Base-by-base conservation (phyloP, 2,329 filamentous ascomycete genomes). In the Pyrenochaeta sp. region DNA sequence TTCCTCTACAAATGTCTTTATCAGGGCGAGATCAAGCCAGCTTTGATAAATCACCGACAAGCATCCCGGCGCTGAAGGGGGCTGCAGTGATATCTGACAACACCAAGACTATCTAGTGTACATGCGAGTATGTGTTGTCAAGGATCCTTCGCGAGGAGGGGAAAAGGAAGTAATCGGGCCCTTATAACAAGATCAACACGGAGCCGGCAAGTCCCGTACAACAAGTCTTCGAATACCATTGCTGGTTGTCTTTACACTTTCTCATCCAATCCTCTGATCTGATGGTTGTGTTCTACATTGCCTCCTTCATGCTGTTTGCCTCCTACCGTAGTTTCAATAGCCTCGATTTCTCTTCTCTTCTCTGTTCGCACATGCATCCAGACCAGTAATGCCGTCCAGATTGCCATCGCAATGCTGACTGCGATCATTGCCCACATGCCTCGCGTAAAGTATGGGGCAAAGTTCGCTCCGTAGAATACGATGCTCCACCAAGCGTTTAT, bases 381-480 rank as follows among this genome's bases (percentile, higher is more conserved):
- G 1, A 80, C 72, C 28, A 87, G 62, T 1, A 75, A 74, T 0
- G 67, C 77, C 2, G 81, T 83, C 85, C 85, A 88, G 1, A 83
- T 52, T 0, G 74, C 76, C 61, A 88, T 68, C 2, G 78, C 80
- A 39, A 87, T 81, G 15, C 78, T 83, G 6, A 77, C 77, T 2
- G 77, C 84, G 60, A 89, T 86, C 86, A 88, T 88, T 3, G 85
- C 85, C 78, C 82, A 88, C 85, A 88, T 87, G n/a, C 86, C 85
- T 44, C 77, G 77, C 77, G 68, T 83, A 48, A 88, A 88, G 73
- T 80, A 81, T 0, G 86, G 87, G 3, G 86, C 87, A 65, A 82
- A 80, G 2, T 80, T 78, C 1, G 85, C 86, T 0, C 82, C 81
- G 57, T 89, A 89, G 51, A 90, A 89, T 1, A 89, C 54, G 27